Evolutionary conservation across 257 asterid species (phyloP), one percentile per base, ranked within the genome.

Genomic region (Plantago elongata): DNA sequence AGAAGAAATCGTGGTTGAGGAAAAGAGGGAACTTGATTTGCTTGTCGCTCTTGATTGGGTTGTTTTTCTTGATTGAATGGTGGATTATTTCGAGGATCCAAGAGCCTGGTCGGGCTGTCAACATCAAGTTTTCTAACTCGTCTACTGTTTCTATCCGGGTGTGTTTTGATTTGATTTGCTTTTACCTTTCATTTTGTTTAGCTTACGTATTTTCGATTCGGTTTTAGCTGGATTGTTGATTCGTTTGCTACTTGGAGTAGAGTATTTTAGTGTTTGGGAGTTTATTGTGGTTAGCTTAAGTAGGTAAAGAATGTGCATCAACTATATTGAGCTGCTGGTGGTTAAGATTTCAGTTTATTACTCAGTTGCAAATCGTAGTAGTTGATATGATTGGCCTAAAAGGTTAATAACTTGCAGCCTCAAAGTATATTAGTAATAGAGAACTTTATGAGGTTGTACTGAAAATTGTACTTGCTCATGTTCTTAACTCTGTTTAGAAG

Each of bases 71-170:
- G 12, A 62, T 78, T 71, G 83, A 93, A 68, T 80, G 90, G 86
- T 93, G 91, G 96, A 87, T 89, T 87, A 73, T 93, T 69, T 79
- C 71, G 22, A 81, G 94, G 86, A 85, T 89, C 78, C 91, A 79
- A 34, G 81, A 79, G 11, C 61, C 88, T 61, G 82, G 79, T 63
- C 76, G 70, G 66, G 50, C 52, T 11, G 78, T 85, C 58, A 70
- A 78, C 78, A 66, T 89, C 63, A 74, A 75, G 73, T 62, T 74
- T 61, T 73, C 62, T 15, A 83, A 83, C 9, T 82, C 92, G 57
- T 76, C 87, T 51, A 71, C 83, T 47, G 70, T 89, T 7, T 82
- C 82, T 42, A 82, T 93, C 52, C 77, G 74, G 97, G 99, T 89
- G 74, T 43, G 78, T 48, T 43, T 42, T 59, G 54, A 44, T 66